Evolutionary conservation across 2,329 filamentous ascomycete species (phyloP).

Genomic region (Fusarium begoniae): DNA sequence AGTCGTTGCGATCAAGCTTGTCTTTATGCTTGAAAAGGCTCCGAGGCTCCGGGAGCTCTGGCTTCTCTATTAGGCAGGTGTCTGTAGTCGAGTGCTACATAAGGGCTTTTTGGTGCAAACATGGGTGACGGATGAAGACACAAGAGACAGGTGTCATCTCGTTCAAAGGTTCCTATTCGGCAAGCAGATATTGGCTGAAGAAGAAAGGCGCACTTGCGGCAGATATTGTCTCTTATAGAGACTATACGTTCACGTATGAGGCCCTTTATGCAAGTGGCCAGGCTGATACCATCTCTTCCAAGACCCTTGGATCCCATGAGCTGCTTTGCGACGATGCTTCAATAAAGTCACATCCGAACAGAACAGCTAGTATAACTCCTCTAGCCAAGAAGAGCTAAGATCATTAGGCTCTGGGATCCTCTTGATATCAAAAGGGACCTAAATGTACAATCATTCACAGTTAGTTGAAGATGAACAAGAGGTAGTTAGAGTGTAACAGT

Average conservation of each 20-base stretch:
- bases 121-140: neutral
- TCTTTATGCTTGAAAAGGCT: constrained; percentile 15
- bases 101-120: neutral
- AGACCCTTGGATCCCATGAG: neutral
- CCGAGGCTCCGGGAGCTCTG: neutral
- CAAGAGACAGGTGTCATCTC: neutral
- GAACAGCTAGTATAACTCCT: neutral
- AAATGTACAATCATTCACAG: neutral
- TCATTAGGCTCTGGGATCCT: no score
- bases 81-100: neutral
- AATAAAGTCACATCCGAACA: neutral
- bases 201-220: neutral
- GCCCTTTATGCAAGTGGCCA: neutral
- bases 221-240: neutral
- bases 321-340: neutral
- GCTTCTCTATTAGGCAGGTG: constrained; percentile 1
- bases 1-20: neutral
- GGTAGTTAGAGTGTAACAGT: neutral
- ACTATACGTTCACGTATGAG: neutral
- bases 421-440: neutral
- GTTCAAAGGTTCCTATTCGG: neutral
- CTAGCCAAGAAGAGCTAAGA: neutral
- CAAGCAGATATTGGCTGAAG: neutral
- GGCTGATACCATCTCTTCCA: neutral
- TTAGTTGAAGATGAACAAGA: neutral